These are phyloP conservation scores for Myriosclerotinia scirpicola DNA, from an alignment of 2,329 filamentous ascomycete genomes.

Conservation along the genomic window DNA sequence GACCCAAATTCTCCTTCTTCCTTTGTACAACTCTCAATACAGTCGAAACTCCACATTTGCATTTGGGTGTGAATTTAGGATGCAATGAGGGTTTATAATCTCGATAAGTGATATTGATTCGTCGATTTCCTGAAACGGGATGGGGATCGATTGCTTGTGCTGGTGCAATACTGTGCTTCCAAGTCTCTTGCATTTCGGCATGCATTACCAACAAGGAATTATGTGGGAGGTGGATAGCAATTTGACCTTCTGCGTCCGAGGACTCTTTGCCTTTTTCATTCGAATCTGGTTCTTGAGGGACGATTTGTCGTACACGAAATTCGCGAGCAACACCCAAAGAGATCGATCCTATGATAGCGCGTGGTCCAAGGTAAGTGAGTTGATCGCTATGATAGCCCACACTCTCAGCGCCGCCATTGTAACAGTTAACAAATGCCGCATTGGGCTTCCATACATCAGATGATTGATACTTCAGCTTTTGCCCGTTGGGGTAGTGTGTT, in stretches of 20 bases:
- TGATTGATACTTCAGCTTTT: conserved; percentile 77
- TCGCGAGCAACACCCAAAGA: conserved; percentile 91
- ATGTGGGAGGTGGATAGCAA: conserved; percentile 89
- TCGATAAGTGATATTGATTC: conserved; percentile 94
- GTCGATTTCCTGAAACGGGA: conserved; percentile 72
- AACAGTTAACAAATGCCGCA: conserved; percentile 93
- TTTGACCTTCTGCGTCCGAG: conserved; percentile 74
- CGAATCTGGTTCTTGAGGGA: conserved; percentile 54
- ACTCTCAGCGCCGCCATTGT: conserved; percentile 74
- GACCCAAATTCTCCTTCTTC: conserved; percentile 72
- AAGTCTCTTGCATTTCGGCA: conserved; percentile 95
- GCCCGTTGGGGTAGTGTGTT: conserved; percentile 63
- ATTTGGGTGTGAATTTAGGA: conserved; percentile 74
- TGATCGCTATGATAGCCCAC: conserved; percentile 95
- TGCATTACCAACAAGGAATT: conserved; percentile 96
- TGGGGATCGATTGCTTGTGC: conserved; percentile 79
- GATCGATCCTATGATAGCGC: conserved; percentile 83
- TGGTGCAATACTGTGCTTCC: conserved; percentile 86
- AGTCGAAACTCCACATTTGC: conserved; percentile 68
- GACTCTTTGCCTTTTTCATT: conserved; percentile 42
- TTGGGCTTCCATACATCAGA: conserved; percentile 77
- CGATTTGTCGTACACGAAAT: conserved; percentile 79
- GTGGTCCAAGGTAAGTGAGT: conserved; percentile 87
- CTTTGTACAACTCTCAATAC: conserved; percentile 76
- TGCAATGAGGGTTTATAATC: conserved; percentile 78